Conservation (phyloP, 345 rosid genomes). For the Populus simonii region DNA sequence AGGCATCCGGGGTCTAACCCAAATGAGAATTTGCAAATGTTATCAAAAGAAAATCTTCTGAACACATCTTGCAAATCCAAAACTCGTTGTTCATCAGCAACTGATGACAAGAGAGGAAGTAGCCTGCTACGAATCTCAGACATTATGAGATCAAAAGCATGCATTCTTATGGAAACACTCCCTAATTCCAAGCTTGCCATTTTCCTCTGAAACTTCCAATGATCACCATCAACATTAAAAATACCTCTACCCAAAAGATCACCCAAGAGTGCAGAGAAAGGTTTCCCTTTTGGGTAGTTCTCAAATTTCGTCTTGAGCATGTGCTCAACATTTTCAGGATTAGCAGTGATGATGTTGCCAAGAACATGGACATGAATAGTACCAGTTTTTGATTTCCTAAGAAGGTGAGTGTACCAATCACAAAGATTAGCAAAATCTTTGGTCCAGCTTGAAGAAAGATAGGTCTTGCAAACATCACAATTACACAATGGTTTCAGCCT, state of each 20-base stretch:
- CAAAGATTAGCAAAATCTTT: conserved; percentile 38
- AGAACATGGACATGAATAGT: conserved; percentile 42
- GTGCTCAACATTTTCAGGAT: conserved; percentile 40
- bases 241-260: conserved; percentile 58
- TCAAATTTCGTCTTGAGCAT: conserved; percentile 44
- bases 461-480: conserved; percentile 36
- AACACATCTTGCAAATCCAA: conserved; percentile 67
- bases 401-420: conserved; percentile 47
- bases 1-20: conserved; percentile 65
- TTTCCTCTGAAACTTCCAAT: conserved; percentile 60
- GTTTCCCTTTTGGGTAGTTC: conserved; percentile 53
- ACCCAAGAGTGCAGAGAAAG: conserved; percentile 38
- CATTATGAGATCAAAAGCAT: conserved; percentile 35
- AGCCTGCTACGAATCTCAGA: conserved; percentile 41
- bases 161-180: conserved; percentile 36
- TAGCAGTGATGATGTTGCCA: conserved; percentile 38
- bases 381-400: conserved; percentile 32
- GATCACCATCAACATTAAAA: conserved; percentile 58
- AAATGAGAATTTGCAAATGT: conserved; percentile 60
- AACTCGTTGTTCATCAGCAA: not conserved
- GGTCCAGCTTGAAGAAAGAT: conserved; percentile 38
- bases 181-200: conserved; percentile 52
- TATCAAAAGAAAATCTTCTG: conserved; percentile 59
- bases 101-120: conserved; percentile 34
- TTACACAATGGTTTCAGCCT: conserved; percentile 30